Base-by-base conservation (phyloP, 2,329 filamentous ascomycete genomes). In the Talaromyces atroroseus region DNA sequence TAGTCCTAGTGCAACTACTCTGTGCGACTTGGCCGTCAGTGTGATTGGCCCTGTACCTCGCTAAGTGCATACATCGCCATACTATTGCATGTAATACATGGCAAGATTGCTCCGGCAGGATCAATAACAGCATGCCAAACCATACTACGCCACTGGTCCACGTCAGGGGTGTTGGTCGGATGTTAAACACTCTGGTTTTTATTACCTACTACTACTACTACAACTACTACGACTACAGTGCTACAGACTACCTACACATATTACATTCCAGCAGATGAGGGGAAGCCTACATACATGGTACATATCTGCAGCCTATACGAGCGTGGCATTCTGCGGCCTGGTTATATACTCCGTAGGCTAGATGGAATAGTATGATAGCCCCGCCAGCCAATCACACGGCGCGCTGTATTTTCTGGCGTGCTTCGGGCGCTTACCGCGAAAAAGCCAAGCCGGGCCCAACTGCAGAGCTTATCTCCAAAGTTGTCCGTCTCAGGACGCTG, bases 401-500 rank as follows among this genome's bases (percentile, higher is more conserved):
- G 47, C 20, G 47, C 34, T 24, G 36, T 14, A 36, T 36, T 36
- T 36, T 52, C 40, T 18, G 32, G 29, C 45, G 14, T 29, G 52
- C 32, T 23, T 49, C 52, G 52, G 32, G 52, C 52, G 52, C 52
- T 54, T 54, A 49, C 11, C 16, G 23, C 45, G 40, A 49, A 54
- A 54, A 54, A 54, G 32, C 23, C 26, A 52, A 44, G 49, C 48
- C 26, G 6, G 26, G 10, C 14, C 10, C 24, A n/a, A 10, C 26
- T 20, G 46, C n/a, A 20, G 4, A 36, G 12, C 32, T 16, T 36
- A 16, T 16, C 12, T 36, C 26, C 5, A 4, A 29, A 8, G 8
- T 8, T 29, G 26, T 8, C 26, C 4, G 8, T 29, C n/a, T 26
- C 3, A 26, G 24, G 3, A 32, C 8, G 2, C 32, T 36, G 12